Percentiles rank a stretch among this genome's conserved stretches.
These are phyloP conservation scores for Mortierella sp. DNA, from an alignment of 371 early-diverging fungal genomes.

Conservation along the genomic window DNA sequence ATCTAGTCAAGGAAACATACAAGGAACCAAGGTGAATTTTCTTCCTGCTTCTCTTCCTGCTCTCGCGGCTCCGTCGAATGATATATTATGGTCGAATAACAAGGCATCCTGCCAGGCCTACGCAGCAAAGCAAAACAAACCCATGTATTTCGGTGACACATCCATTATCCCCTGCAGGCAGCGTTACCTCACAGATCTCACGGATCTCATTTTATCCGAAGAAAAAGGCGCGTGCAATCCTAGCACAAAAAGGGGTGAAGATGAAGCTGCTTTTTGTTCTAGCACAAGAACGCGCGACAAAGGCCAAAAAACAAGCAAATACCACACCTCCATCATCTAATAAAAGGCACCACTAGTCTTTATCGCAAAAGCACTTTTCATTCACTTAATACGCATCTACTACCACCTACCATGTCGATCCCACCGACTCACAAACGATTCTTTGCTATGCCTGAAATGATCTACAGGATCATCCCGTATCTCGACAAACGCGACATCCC, in stretches of 20 bases:
- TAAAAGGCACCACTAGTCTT: too few species aligned
- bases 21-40: neutral
- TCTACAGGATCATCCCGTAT: neutral
- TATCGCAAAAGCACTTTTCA: too few species aligned
- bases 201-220: constrained; percentile 8
- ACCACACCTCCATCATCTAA: too few species aligned
- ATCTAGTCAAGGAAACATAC: neutral
- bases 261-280: too few species aligned
- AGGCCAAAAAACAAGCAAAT: too few species aligned
- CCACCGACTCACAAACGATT: neutral
- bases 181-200: neutral
- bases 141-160: neutral
- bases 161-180: neutral
- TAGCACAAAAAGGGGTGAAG: neutral
- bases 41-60: neutral
- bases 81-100: neutral
- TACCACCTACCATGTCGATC: neutral
- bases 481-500: neutral
- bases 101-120: neutral
- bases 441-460: neutral
- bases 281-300: too few species aligned
- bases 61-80: neutral
- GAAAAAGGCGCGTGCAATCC: neutral
- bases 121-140: neutral
- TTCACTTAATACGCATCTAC: neutral